Percentiles rank a stretch among this genome's conserved stretches.
These are phyloP conservation scores for Podospora didyma DNA, from an alignment of 495 filamentous ascomycete species.

Conservation along the genomic window DNA sequence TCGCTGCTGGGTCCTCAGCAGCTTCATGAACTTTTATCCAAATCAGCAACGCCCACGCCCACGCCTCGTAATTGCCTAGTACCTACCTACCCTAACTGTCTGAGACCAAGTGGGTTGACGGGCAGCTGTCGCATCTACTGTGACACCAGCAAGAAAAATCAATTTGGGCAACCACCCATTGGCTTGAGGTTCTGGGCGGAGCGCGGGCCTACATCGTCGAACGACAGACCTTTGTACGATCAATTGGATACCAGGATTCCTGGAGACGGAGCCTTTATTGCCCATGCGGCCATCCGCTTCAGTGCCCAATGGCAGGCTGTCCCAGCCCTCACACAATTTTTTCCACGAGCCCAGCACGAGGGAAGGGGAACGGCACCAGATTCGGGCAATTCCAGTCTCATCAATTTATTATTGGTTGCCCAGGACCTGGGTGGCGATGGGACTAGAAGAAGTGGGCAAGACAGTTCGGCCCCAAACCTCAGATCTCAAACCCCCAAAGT, in stretches of 20 bases:
- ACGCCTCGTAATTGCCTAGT: background rate
- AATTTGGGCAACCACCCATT: background rate
- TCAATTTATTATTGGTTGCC: constrained; percentile 15
- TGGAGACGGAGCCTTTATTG: constrained; percentile 16
- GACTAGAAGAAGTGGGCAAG: no score
- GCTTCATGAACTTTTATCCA: no score
- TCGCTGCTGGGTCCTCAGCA: no score
- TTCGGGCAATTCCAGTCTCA: constrained; percentile 14
- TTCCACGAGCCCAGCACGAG: constrained; percentile 19
- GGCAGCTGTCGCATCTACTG: background rate
- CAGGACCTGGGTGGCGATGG: constrained; percentile 4
- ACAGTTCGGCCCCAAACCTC: no score
- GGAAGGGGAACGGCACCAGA: constrained; percentile 18
- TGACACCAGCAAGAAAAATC: background rate
- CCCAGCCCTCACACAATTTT: constrained; percentile 13
- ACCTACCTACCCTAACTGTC: background rate
- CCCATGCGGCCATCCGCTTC: constrained; percentile 19
- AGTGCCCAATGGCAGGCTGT: constrained; percentile 16
- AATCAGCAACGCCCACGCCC: no score
- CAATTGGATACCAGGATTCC: constrained; percentile 13
- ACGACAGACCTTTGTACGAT: constrained; percentile 12
- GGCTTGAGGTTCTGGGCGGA: background rate
- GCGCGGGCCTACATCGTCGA: constrained; percentile 12
- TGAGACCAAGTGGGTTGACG: background rate
- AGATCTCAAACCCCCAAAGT: no score